Conservation (phyloP, 78 protist species). For the Dictyostelium firmibasis region DNA sequence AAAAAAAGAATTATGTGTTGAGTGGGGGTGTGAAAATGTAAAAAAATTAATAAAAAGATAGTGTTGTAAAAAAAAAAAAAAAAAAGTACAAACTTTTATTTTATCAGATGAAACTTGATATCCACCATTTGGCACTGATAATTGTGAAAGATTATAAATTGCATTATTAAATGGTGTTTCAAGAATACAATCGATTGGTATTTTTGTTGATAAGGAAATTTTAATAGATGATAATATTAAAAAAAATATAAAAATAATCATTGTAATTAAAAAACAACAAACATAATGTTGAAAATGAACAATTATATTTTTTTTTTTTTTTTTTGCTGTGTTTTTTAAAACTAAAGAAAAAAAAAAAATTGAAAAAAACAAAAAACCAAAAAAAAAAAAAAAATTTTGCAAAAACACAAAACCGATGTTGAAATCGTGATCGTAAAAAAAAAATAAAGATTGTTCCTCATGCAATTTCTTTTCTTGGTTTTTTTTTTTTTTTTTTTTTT, state of each 20-base stretch:
- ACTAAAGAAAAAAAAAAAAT: too few species aligned
- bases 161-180: neutral
- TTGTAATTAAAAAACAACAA: neutral
- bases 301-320: too few species aligned
- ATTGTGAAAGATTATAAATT: neutral
- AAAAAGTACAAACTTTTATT: neutral
- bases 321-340: too few species aligned
- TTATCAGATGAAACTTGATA: neutral
- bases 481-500: too few species aligned
- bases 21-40: neutral
- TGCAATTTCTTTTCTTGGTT: too few species aligned
- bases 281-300: neutral
- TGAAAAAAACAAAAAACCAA: too few species aligned
- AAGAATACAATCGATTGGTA: neutral
- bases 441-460: too few species aligned
- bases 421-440: neutral
- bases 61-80: too few species aligned
- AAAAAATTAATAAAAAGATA: too few species aligned
- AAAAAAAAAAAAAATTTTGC: too few species aligned
- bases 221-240: neutral
- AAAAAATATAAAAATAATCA: neutral
- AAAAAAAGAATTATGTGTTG: neutral
- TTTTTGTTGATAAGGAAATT: neutral
- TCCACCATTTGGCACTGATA: neutral
- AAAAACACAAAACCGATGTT: too few species aligned